phyloP scores from a whole-genome alignment of 2,329 filamentous ascomycete genomes.

The Botrytis deweyae region DNA sequence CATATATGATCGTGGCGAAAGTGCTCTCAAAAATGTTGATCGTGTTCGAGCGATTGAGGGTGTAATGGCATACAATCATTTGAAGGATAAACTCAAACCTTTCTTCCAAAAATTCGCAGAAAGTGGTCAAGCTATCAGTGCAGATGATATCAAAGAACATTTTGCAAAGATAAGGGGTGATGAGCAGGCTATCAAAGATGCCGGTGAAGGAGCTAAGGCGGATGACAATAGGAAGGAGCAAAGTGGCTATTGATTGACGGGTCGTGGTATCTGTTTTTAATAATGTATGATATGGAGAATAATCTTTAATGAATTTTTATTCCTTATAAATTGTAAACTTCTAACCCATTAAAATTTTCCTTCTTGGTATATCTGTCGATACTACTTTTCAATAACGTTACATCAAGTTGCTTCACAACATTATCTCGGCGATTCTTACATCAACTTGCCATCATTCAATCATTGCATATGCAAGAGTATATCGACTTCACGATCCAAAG shows the following conservation, averaged over 20 bases:
- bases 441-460: background rate
- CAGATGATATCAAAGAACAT: constrained; percentile 94
- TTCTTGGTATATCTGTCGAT: background rate
- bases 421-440: background rate
- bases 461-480: background rate
- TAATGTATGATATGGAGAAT: background rate
- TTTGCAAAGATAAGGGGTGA: constrained; percentile 94
- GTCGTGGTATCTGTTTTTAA: background rate
- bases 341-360: background rate
- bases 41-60: constrained; percentile 92
- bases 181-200: constrained; percentile 51
- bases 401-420: background rate
- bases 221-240: constrained; percentile 46
- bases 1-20: constrained; percentile 87
- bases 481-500: too few species aligned
- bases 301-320: background rate
- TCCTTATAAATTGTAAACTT: background rate
- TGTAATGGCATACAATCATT: constrained; percentile 95
- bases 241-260: constrained; percentile 42
- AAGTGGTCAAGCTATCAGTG: constrained; percentile 81
- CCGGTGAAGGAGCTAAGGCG: constrained; percentile 36
- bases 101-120: constrained; percentile 95
- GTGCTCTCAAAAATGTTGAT: constrained; percentile 86
- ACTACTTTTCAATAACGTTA: background rate
- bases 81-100: constrained; percentile 92